These are phyloP conservation scores for Tulasnella sp. DNA, from an alignment of 768 basidiomycete species.

Conservation along the genomic window DNA sequence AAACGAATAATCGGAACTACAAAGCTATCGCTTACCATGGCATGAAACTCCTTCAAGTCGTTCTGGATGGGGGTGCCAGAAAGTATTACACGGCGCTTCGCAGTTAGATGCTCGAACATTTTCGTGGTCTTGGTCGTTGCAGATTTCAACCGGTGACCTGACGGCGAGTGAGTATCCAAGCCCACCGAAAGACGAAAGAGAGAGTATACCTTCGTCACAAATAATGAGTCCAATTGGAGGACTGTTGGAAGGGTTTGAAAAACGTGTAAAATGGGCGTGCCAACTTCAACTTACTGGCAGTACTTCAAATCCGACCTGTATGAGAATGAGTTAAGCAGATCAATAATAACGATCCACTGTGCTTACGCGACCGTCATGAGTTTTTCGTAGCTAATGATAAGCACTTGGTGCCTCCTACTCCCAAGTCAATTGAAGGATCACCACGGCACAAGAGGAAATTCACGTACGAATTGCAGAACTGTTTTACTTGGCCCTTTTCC, in stretches of 20 bases:
- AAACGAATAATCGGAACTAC: not conserved
- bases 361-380: slow-evolving; percentile 44
- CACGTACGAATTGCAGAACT: slow-evolving; percentile 74
- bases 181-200: not conserved
- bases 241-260: slow-evolving; percentile 45
- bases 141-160: slow-evolving; percentile 91
- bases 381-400: slow-evolving; percentile 95
- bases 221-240: slow-evolving; percentile 92
- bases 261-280: slow-evolving; percentile 21
- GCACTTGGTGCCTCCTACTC: slow-evolving; percentile 72
- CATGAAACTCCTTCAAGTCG: slow-evolving; percentile 91
- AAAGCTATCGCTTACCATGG: slow-evolving; percentile 67
- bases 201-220: slow-evolving; percentile 82
- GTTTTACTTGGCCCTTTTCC: slow-evolving; percentile 59
- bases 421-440: not conserved
- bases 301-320: slow-evolving; percentile 59
- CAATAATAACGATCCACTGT: not conserved
- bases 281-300: slow-evolving; percentile 58
- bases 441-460: not conserved
- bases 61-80: slow-evolving; percentile 99
- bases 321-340: slow-evolving; percentile 1
- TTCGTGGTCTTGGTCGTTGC: slow-evolving; percentile 86
- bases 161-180: not conserved
- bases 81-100: slow-evolving; percentile 79
- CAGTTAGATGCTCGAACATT: slow-evolving; percentile 79